Conservation (phyloP, 306 rosid species). For the Psophocarpus tetragonolobus region DNA sequence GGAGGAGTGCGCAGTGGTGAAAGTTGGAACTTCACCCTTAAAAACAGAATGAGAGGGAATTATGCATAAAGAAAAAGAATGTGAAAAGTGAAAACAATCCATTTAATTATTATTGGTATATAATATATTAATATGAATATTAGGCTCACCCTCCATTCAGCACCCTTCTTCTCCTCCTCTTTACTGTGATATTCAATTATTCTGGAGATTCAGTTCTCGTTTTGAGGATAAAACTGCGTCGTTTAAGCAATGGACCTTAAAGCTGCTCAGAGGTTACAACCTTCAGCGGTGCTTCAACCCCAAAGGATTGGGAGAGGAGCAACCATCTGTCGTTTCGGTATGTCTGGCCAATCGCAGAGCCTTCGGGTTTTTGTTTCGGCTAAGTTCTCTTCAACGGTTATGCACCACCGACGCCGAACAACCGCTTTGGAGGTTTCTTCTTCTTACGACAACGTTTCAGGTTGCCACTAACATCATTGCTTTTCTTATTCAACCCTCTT, state of each 20-base stretch:
- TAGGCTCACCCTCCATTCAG: background rate
- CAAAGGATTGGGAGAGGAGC: conserved; percentile 42
- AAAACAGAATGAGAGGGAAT: background rate
- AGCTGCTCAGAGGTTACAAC: conserved; percentile 43
- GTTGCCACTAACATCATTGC: no score
- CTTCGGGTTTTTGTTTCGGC: conserved; percentile 44
- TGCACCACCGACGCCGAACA: conserved; percentile 41
- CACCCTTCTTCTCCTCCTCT: background rate
- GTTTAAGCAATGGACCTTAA: conserved; percentile 61
- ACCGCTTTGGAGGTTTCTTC: conserved; percentile 49
- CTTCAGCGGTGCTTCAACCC: conserved; percentile 48
- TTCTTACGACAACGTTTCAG: conserved; percentile 65
- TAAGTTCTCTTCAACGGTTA: conserved; percentile 31
- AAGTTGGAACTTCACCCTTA: background rate
- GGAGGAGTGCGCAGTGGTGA: background rate
- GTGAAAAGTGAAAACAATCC: no score
- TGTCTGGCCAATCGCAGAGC: conserved; percentile 42
- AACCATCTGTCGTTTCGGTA: conserved; percentile 38
- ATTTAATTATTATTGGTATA: background rate
- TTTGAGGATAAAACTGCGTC: background rate
- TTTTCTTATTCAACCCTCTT: no score
- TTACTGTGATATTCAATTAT: background rate
- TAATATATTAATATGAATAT: background rate
- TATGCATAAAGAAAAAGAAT: conserved; percentile 9
- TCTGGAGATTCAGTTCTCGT: background rate